Conservation (phyloP, 805 yeast species). For the Starmerella bombicola region DNA sequence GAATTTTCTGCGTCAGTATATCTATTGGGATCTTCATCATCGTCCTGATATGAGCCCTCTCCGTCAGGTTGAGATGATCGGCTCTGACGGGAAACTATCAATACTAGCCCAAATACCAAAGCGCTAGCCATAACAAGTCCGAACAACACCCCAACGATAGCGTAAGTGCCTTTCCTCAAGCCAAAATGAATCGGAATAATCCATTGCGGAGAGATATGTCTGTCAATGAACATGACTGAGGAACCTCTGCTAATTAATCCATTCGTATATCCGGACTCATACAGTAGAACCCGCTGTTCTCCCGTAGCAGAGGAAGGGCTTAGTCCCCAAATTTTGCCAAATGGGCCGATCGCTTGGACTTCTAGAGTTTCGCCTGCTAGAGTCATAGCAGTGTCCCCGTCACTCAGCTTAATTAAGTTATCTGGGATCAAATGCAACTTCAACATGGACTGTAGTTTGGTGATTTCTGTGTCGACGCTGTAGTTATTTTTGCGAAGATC, state of each 20-base stretch:
- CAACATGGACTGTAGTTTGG: slow-evolving; percentile 32
- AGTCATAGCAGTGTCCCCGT: slow-evolving; percentile 22
- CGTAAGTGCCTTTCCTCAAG: slow-evolving; percentile 24
- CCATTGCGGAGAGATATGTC: slow-evolving; percentile 29
- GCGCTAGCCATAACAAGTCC: slow-evolving; percentile 13
- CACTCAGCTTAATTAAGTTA: slow-evolving; percentile 29
- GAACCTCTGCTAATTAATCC: slow-evolving; percentile 18
- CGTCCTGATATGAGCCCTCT: slow-evolving; percentile 1
- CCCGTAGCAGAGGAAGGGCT: slow-evolving; percentile 17
- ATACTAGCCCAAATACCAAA: slow-evolving; percentile 10
- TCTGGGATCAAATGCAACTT: slow-evolving; percentile 59
- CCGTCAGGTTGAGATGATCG: slow-evolving; percentile 9
- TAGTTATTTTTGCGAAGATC: slow-evolving; percentile 44
- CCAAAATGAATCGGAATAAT: slow-evolving; percentile 27
- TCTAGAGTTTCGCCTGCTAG: slow-evolving; percentile 23
- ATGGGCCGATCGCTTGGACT: slow-evolving; percentile 20
- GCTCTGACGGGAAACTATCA: slow-evolving; percentile 9
- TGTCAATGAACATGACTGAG: slow-evolving; percentile 27
- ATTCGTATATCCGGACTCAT: slow-evolving; percentile 19
- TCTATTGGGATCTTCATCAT: slow-evolving; percentile 3
- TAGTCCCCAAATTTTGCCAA: slow-evolving; percentile 12
- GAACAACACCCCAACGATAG: slow-evolving; percentile 22
- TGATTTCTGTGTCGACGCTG: slow-evolving; percentile 31
- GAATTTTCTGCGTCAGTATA: not conserved
- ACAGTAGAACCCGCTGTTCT: slow-evolving; percentile 25